A percentile compares a stretch with the other conserved stretches of the same genome.
These are phyloP conservation scores for Aureobasidium lini DNA, from an alignment of 2,329 filamentous ascomycete species.

Conservation along the genomic window DNA sequence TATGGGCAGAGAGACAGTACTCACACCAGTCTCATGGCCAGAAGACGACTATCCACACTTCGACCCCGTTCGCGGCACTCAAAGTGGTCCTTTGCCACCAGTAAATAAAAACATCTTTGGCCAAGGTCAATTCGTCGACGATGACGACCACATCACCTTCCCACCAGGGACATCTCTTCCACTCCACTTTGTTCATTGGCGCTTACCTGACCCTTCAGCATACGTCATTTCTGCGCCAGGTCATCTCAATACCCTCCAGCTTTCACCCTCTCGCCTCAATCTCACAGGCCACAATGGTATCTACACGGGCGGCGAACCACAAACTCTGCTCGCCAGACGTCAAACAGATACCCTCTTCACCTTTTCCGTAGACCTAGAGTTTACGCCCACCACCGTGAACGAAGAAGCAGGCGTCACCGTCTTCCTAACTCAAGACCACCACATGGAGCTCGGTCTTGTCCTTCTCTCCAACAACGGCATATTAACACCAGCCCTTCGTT, in stretches of 20 bases:
- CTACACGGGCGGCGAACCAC: constrained; percentile 8
- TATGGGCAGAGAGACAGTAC: constrained; percentile 48
- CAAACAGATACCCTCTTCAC: constrained; percentile 50
- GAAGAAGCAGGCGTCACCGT: constrained; percentile 48
- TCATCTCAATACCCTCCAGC: constrained; percentile 37
- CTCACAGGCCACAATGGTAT: constrained; percentile 37
- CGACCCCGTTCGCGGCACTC: constrained; percentile 37
- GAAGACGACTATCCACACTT: constrained; percentile 32
- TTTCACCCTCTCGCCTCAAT: constrained; percentile 45
- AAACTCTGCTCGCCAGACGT: constrained; percentile 47
- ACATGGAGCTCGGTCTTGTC: constrained; percentile 40
- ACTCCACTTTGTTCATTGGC: constrained; percentile 50
- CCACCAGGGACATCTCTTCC: constrained; percentile 38
- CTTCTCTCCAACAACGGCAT: neutral
- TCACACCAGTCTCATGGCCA: constrained; percentile 44
- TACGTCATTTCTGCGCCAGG: constrained; percentile 41
- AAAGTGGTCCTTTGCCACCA: constrained; percentile 37
- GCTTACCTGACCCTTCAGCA: constrained; percentile 40
- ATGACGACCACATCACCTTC: constrained; percentile 43
- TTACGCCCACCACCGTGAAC: constrained; percentile 29
- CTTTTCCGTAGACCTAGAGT: constrained; percentile 42
- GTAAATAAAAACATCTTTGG: constrained; percentile 30
- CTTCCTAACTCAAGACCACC: constrained; percentile 49
- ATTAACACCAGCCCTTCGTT: neutral
- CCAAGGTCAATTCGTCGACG: constrained; percentile 35